Conservation (phyloP, 163 green algal genomes). For the Trebouxiophyceae sp. region DNA sequence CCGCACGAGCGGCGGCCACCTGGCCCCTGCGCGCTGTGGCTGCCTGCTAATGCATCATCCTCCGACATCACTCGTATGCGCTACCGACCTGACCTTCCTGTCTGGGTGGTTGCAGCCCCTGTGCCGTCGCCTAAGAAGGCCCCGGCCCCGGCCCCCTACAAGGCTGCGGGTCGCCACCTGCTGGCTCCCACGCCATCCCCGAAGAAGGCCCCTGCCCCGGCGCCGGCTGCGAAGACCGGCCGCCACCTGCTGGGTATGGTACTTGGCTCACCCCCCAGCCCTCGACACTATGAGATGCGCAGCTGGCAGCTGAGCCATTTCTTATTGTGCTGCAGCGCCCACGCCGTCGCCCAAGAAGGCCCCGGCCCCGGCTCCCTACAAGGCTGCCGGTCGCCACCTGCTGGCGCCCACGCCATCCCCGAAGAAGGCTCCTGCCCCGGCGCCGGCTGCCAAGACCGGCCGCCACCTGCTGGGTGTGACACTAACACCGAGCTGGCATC, state of each 20-base stretch:
- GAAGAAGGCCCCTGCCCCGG: background rate
- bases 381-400: background rate
- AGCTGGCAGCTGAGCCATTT: background rate
- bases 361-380: background rate
- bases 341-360: background rate
- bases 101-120: background rate
- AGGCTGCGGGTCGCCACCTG: background rate
- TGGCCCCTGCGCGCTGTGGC: background rate
- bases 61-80: too few species aligned
- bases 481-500: background rate
- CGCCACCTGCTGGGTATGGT: background rate
- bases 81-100: background rate
- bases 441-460: background rate
- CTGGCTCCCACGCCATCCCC: background rate
- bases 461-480: background rate
- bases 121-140: background rate
- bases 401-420: background rate
- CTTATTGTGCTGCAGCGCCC: background rate
- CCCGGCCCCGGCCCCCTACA: too few species aligned
- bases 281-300: background rate
- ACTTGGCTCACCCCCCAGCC: background rate
- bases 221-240: background rate
- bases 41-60: too few species aligned
- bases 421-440: background rate
- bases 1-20: background rate